phyloP scores from a whole-genome alignment of 179 eudicot genomes.

The Gypsophila paniculata region DNA sequence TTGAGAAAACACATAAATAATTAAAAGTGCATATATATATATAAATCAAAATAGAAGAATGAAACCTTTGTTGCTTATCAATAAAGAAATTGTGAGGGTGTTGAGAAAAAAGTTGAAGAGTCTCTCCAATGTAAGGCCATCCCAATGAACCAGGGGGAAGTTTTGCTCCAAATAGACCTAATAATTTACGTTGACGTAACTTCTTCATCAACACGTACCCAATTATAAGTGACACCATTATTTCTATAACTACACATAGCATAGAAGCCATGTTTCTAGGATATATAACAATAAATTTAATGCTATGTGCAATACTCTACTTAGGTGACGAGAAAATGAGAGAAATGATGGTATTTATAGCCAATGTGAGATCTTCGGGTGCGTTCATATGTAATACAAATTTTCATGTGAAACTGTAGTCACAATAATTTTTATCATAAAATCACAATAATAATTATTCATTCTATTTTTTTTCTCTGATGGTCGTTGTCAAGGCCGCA shows the following conservation, averaged over 20 bases:
- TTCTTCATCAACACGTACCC: constrained; percentile 6
- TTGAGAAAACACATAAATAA: not conserved
- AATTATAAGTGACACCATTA: not conserved
- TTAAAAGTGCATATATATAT: not conserved
- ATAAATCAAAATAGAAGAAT: not conserved
- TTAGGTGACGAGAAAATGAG: constrained; percentile 5
- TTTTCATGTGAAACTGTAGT: no score
- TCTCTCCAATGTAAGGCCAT: constrained; percentile 54
- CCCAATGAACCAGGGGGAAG: constrained; percentile 59
- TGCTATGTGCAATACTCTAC: not conserved
- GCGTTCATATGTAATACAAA: no score
- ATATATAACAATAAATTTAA: not conserved
- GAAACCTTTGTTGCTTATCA: constrained; percentile 36
- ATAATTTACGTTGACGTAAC: constrained; percentile 18
- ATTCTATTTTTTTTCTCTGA: no score
- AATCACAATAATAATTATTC: no score
- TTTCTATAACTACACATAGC: not conserved
- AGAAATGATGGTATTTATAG: constrained; percentile 20
- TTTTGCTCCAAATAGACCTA: constrained; percentile 20
- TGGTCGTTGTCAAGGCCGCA: no score
- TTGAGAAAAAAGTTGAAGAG: constrained; percentile 45
- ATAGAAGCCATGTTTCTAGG: constrained; percentile 14
- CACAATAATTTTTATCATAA: no score
- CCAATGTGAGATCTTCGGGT: not conserved
- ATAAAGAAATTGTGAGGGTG: constrained; percentile 40